Conservation (phyloP, 345 rosid genomes). For the Capsella bursapastoris region DNA sequence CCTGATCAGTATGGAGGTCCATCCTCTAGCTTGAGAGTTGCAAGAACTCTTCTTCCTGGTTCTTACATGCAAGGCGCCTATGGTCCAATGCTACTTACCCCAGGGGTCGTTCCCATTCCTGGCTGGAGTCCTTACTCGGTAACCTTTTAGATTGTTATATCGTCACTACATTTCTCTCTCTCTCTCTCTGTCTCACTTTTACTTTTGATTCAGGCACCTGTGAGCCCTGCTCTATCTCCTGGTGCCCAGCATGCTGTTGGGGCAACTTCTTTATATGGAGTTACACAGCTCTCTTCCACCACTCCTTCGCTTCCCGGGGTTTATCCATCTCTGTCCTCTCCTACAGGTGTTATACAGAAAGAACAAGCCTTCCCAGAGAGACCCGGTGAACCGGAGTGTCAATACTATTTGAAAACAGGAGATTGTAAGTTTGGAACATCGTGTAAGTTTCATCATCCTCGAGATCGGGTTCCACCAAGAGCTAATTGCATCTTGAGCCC, state of each 20-base stretch:
- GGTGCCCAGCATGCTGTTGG: slow-evolving; percentile 79
- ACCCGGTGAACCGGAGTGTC: slow-evolving; percentile 93
- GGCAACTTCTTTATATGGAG: slow-evolving; percentile 69
- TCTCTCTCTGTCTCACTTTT: neutral
- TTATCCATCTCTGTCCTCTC: slow-evolving; percentile 56
- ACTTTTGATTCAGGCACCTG: slow-evolving; percentile 65
- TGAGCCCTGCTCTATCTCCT: slow-evolving; percentile 81
- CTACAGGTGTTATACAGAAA: slow-evolving; percentile 59
- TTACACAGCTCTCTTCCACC: slow-evolving; percentile 75
- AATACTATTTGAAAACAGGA: slow-evolving; percentile 82
- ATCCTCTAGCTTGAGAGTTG: slow-evolving; percentile 63
- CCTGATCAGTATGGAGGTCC: slow-evolving; percentile 72
- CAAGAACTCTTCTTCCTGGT: slow-evolving; percentile 71
- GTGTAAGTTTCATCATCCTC: slow-evolving; percentile 94
- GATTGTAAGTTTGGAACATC: slow-evolving; percentile 91
- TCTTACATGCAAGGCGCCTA: slow-evolving; percentile 85
- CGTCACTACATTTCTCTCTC: neutral
- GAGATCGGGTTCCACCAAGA: slow-evolving; percentile 62
- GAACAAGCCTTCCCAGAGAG: slow-evolving; percentile 90
- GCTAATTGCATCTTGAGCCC: slow-evolving; percentile 70
- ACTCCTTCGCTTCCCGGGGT: slow-evolving; percentile 65
- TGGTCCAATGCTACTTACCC: slow-evolving; percentile 73
- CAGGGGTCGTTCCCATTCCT: slow-evolving; percentile 72
- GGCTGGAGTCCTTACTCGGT: slow-evolving; percentile 94
- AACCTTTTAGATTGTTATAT: slow-evolving; percentile 27